These are phyloP conservation scores for Skeletonema costatum DNA, from an alignment of 108 stramenopile species.

Conservation along the genomic window DNA sequence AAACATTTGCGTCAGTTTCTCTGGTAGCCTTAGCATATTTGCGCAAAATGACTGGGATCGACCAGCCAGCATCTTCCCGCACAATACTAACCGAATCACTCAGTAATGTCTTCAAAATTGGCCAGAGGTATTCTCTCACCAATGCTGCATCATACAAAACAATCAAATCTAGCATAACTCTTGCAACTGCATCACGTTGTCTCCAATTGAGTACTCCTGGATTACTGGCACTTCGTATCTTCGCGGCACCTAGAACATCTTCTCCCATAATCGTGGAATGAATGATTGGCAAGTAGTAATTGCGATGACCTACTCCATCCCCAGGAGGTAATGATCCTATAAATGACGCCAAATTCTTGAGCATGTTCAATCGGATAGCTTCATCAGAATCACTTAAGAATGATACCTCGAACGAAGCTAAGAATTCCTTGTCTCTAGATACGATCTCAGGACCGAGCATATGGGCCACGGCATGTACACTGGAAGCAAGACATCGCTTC, in stretches of 20 bases:
- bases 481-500: slow-evolving; percentile 88
- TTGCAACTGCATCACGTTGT: slow-evolving; percentile 88
- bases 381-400: slow-evolving; percentile 94
- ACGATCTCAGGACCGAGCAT: slow-evolving; percentile 74
- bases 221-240: slow-evolving; percentile 72
- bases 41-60: slow-evolving; percentile 67
- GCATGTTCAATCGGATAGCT: slow-evolving; percentile 90
- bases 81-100: slow-evolving; percentile 80
- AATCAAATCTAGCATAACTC: slow-evolving; percentile 82
- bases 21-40: slow-evolving; percentile 36
- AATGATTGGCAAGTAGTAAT: slow-evolving; percentile 73
- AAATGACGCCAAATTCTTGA: slow-evolving; percentile 83
- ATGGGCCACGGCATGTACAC: slow-evolving; percentile 92
- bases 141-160: slow-evolving; percentile 56
- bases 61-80: slow-evolving; percentile 82
- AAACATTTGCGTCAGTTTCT: slow-evolving; percentile 33
- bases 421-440: slow-evolving; percentile 36
- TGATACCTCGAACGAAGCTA: slow-evolving; percentile 67
- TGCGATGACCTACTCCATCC: slow-evolving; percentile 47
- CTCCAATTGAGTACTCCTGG: slow-evolving; percentile 94
- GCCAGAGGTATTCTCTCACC: slow-evolving; percentile 72
- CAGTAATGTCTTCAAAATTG: slow-evolving; percentile 70
- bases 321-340: slow-evolving; percentile 62
- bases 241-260: slow-evolving; percentile 70
- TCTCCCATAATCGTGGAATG: slow-evolving; percentile 78